Conservation (phyloP, 495 filamentous ascomycete species). For the Tuber borchii region DNA sequence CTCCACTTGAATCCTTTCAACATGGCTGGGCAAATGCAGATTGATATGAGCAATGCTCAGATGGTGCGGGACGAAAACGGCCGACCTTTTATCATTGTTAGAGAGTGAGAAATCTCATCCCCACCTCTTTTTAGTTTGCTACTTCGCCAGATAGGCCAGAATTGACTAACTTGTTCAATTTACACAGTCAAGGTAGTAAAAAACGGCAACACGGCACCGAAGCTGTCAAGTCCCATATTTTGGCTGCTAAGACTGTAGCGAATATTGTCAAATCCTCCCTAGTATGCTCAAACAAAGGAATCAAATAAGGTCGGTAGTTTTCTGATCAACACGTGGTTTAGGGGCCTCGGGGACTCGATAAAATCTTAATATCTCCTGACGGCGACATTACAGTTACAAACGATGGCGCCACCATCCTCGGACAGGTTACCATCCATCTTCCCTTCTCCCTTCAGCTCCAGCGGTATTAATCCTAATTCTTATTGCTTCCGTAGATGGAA, state of each 20-base stretch:
- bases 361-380: conserved; percentile 97
- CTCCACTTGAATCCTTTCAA: conserved; percentile 14
- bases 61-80: conserved; percentile 90
- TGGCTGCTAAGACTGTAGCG: conserved; percentile 89
- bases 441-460: background rate
- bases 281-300: conserved; percentile 31
- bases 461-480: conserved; percentile 32
- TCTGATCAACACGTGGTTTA: conserved; percentile 37
- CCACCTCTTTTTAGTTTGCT: background rate
- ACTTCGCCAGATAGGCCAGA: background rate
- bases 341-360: conserved; percentile 94
- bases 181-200: conserved; percentile 85
- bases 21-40: conserved; percentile 42
- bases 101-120: conserved; percentile 66
- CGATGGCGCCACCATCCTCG: conserved; percentile 93
- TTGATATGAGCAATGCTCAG: conserved; percentile 52
- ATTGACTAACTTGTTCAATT: conserved; percentile 5
- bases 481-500: conserved; percentile 61
- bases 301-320: conserved; percentile 12
- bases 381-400: conserved; percentile 99
- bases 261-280: conserved; percentile 97
- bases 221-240: conserved; percentile 94
- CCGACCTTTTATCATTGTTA: conserved; percentile 93
- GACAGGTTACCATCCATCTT: conserved; percentile 53
- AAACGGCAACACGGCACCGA: conserved; percentile 94